Base-by-base conservation (phyloP, 164 flowering plant species). In the Umbilicus rupestris region DNA sequence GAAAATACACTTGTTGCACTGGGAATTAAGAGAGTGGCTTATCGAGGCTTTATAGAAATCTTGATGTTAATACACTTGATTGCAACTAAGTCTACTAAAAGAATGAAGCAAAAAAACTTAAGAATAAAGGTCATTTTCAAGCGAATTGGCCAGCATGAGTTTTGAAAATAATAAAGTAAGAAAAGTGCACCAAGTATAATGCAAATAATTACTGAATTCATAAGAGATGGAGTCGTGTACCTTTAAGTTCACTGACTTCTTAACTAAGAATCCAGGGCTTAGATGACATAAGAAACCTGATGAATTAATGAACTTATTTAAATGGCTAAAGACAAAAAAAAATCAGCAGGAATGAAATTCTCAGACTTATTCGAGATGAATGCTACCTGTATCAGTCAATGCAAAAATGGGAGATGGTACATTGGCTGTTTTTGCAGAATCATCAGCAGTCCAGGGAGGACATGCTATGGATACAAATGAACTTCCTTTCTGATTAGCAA, bases 201-300 rank as follows among this genome's bases (percentile, higher is more conserved):
- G 22, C 52, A 46, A 12, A 12, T 50, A 5, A 22, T 22, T 5
- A 20, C 20, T 24, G 30, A 22, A 9, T 24, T 9, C 12, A 52
- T 5, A 16, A 39, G 17, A 22, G 28, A 17, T 29, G 33, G 59
- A 63, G 14, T 55, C 16, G 71, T 16, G 6, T 81, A 85, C 92
- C 92, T 87, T 77, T 71, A 89, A 77, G 70, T 85, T 79, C 70
- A 83, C 84, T 29, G 77, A 81, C 44, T 72, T 85, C 47, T 63
- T 75, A 19, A 87, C 47, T 11, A 79, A 71, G 52, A 82, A 72
- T 17, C 76, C 89, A 71, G 82, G 79, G 68, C 75, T 44, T 26
- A 89, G 64, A 64, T 80, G 75, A 72, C 84, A 84, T 68, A 89
- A 71, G 74, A 79, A 66, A 70, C 96, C 92, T 87, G 79, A 57